Evolutionary conservation across 352 stramenopile genomes (phyloP), one percentile per base, ranked within the genome.

Genomic region (Thalassiosira pacifica): DNA sequence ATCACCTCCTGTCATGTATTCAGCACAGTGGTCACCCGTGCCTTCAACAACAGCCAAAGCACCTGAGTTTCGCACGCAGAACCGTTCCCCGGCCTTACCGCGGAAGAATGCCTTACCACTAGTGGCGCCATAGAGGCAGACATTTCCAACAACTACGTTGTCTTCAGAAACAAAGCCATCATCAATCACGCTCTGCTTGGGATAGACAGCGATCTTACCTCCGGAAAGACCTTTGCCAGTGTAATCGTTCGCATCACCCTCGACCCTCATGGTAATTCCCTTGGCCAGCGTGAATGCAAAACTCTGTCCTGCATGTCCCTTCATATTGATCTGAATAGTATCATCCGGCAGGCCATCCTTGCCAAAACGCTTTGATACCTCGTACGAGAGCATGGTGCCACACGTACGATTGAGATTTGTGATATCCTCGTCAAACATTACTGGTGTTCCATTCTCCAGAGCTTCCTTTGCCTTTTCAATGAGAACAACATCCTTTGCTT

Each of bases 1-100:
- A 65, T 95, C 88, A 76, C 97, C 94, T 76, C 97, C 97, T n/a
- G 97, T 99, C 97, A 99, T 99, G 94, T 99, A 99, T 90, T 99
- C 97, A 72, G 96, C 98, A 32, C 97, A 97, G 88, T 99, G 97
- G 86, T 99, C 97, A 81, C 97, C 97, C 55, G 98, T 95, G 66
- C 97, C 97, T 90, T 99, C 97, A 42, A 98, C 97, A 45, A 99
- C 97, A 13, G 93, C 89, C 69, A 97, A 91, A n/a, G 98, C 97
- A 63, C 97, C 97, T 22, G 96, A 98, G 90, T 99, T 99, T 57
- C 97, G 96, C 52, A 99, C 97, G 68, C 95, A 98, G 90, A 99
- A 99, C 31, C 97, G 96, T 88, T 99, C 97, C 45, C 97, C 97
- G 40, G 96, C 97, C 89, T 97, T 98, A 77, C 97, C 97, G n/a